Conservation (phyloP, 129 eudicot species). For the Flaveria brownii region DNA sequence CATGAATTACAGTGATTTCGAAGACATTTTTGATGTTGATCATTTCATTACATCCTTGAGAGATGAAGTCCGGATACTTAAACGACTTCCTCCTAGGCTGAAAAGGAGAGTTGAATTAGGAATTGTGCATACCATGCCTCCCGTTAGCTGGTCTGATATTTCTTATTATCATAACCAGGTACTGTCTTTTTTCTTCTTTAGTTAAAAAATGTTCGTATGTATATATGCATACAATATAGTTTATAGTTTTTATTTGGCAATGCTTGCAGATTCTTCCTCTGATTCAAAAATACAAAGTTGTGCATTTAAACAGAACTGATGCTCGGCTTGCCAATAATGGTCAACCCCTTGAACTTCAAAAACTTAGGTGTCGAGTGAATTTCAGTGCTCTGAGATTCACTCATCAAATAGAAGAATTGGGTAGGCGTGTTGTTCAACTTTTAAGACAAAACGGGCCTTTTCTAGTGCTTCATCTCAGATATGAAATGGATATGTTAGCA, state of each 20-base stretch:
- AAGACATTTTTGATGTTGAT: constrained; percentile 93
- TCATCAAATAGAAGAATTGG: constrained; percentile 85
- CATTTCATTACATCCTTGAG: constrained; percentile 91
- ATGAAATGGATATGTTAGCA: constrained; percentile 98
- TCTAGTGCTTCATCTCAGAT: constrained; percentile 92
- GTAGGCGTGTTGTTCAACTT: constrained; percentile 64
- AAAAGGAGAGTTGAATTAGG: constrained; percentile 85
- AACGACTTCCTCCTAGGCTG: constrained; percentile 86
- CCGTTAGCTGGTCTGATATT: constrained; percentile 95
- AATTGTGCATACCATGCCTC: constrained; percentile 71
- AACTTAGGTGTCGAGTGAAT: constrained; percentile 90
- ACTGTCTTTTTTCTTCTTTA: not conserved
- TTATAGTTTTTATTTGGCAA: not conserved
- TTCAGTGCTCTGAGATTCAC: constrained; percentile 79
- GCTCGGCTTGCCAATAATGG: constrained; percentile 91
- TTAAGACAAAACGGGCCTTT: constrained; percentile 87
- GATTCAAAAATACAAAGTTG: constrained; percentile 81
- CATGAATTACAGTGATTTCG: constrained; percentile 67
- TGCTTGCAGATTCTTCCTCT: constrained; percentile 81
- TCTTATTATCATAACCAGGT: constrained; percentile 95
- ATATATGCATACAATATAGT: not conserved
- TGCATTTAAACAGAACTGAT: constrained; percentile 91
- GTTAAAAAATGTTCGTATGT: not conserved
- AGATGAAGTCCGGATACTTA: constrained; percentile 87
- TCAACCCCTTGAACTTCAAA: constrained; percentile 77